phyloP scores from a whole-genome alignment of 371 early-diverging fungal genomes.

The Mortierella sp. region DNA sequence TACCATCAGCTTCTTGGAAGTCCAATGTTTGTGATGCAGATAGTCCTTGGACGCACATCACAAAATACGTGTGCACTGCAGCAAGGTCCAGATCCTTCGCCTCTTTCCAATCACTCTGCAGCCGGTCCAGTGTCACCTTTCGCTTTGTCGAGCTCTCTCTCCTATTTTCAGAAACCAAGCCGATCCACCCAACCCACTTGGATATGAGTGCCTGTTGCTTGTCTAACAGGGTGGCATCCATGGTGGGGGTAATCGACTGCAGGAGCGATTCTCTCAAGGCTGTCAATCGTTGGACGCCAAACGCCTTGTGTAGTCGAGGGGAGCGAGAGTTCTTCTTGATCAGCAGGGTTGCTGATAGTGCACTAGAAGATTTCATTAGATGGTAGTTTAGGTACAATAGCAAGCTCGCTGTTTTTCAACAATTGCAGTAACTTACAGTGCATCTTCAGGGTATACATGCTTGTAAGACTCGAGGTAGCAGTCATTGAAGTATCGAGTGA shows the following conservation, averaged over 20 bases:
- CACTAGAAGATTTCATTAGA: constrained; percentile 20
- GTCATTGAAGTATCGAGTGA: constrained; percentile 33
- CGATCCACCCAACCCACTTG: constrained; percentile 38
- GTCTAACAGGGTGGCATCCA: constrained; percentile 30
- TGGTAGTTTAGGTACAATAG: constrained; percentile 18
- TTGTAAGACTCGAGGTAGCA: constrained; percentile 41
- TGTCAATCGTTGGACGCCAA: constrained; percentile 32
- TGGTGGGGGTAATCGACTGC: constrained; percentile 22
- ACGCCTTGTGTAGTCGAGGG: constrained; percentile 37
- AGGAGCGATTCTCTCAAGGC: constrained; percentile 24
- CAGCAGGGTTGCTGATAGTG: constrained; percentile 33
- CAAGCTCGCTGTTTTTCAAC: constrained; percentile 23
- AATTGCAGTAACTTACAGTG: constrained; percentile 36
- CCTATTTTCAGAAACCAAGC: constrained; percentile 32
- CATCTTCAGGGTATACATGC: constrained; percentile 44
- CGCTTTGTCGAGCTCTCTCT: constrained; percentile 30
- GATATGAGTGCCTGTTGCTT: constrained; percentile 39
- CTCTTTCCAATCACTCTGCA: too few relatives aligned
- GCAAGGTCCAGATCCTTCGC: constrained; percentile 32
- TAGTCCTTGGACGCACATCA: constrained; percentile 34
- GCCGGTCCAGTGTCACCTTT: constrained; percentile 18
- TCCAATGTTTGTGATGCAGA: constrained; percentile 40
- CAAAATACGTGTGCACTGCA: constrained; percentile 25
- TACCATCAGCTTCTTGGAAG: constrained; percentile 45
- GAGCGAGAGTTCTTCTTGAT: constrained; percentile 40